Evolutionary conservation across 1,284 basidiomycete species (phyloP), one percentile per base, ranked within the genome.

Genomic region (Boletus smithii): DNA sequence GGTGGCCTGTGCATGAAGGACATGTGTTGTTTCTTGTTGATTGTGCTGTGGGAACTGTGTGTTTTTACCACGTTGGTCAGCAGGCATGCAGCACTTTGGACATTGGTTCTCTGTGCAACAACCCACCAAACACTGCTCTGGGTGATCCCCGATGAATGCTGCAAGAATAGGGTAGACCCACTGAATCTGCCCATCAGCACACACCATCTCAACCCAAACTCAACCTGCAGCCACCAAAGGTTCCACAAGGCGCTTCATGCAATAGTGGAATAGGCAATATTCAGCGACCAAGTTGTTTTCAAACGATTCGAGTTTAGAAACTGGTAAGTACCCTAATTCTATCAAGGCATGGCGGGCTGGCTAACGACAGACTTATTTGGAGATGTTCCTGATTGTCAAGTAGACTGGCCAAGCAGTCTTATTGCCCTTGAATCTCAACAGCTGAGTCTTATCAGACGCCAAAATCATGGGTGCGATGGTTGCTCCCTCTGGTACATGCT

Each of bases 321-420:
- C 39, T 26, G 62, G 61, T 45, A 68, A 10, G 46, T 62, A 63
- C 0, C 44, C 60, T 4, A 63, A 13, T 0, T 62, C 36, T 1
- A 62, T 13, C 0, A 35, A 47, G 1, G 50, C 53, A 3, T 43
- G 42, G 2, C 11, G 4, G 0, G 35, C 44, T 0, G 50, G 43
- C 31, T 61, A 3, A 13, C n/a, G 8, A 0, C 29, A 7, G 0
- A 50, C 37, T 1, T 56, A 32, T 31, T 62, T 63, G 0, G 35
- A 33, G 2, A 63, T 45, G 22, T 63, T 63, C 0, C 54, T 48
- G 0, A 62, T 54, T 0, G 47, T 51, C 7, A 55, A 24, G 16
- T 65, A 66, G 0, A 66, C 46, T 0, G 55, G 62, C 53, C 57
- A 66, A 0, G 54, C 57, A 1, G 14, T 34, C 29, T 66, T 59